Conservation (phyloP, 345 rosid species). For the Pistacia integerrima region DNA sequence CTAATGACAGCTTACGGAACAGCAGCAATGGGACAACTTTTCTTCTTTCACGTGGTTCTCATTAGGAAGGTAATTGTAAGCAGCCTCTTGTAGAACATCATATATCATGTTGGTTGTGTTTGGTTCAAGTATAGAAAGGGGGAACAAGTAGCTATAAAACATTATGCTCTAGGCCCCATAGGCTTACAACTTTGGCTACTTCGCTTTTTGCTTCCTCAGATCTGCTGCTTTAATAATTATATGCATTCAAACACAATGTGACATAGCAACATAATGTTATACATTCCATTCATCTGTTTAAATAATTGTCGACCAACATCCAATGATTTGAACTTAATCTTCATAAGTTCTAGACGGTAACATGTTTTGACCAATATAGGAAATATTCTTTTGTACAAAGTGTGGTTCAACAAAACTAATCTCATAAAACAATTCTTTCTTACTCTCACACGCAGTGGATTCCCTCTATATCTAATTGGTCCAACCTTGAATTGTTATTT, state of each 20-base stretch:
- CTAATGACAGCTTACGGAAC: constrained; percentile 80
- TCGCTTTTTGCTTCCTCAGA: no score
- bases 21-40: constrained; percentile 96
- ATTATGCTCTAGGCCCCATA: no score
- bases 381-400: background rate
- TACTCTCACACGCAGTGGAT: background rate
- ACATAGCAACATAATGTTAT: background rate
- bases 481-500: background rate
- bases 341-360: background rate
- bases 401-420: no score
- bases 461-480: background rate
- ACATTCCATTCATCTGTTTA: background rate
- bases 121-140: background rate
- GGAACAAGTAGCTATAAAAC: no score
- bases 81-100: background rate
- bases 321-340: background rate
- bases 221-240: no score
- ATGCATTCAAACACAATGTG: background rate
- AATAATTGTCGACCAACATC: background rate
- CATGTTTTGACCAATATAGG: background rate
- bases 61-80: constrained; percentile 72
- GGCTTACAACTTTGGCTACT: no score
- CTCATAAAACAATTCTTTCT: no score
- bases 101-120: background rate
- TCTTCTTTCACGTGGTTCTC: constrained; percentile 92